Conservation (phyloP, 1,284 basidiomycete species). For the Sparassis latifolia region DNA sequence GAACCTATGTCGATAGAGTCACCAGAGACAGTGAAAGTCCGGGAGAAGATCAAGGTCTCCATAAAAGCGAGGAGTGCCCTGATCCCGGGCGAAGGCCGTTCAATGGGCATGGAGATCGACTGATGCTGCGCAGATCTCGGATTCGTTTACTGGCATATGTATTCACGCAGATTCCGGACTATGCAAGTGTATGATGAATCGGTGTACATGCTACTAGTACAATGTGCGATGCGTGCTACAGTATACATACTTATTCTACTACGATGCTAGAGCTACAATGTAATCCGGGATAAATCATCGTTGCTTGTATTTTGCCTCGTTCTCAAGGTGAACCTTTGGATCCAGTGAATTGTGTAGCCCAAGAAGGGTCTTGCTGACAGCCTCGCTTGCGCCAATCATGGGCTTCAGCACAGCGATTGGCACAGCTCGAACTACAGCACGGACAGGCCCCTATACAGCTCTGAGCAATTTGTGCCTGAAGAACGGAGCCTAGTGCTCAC, state of each 20-base stretch:
- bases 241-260: slow-evolving; percentile 2
- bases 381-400: slow-evolving; percentile 95
- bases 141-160: not conserved
- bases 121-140: slow-evolving; percentile 24
- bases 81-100: slow-evolving; percentile 67
- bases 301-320: slow-evolving; percentile 86
- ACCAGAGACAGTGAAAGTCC: slow-evolving; percentile 41
- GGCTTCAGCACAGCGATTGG: slow-evolving; percentile 95
- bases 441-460: slow-evolving; percentile 69
- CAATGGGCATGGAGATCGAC: slow-evolving; percentile 81
- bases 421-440: slow-evolving; percentile 90
- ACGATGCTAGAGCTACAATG: slow-evolving; percentile 16
- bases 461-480: slow-evolving; percentile 2
- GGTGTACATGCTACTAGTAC: not conserved
- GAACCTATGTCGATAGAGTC: slow-evolving; percentile 53
- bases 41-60: slow-evolving; percentile 79
- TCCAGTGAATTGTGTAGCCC: slow-evolving; percentile 89
- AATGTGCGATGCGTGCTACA: slow-evolving; percentile 9
- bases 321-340: slow-evolving; percentile 71
- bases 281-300: slow-evolving; percentile 32
- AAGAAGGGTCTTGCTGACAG: slow-evolving; percentile 90
- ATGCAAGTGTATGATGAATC: not conserved
- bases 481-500: slow-evolving; percentile 34
- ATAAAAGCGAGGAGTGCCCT: slow-evolving; percentile 67
- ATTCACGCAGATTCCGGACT: not conserved